Evolutionary conservation across 768 basidiomycete species (phyloP), one percentile per base, ranked within the genome.

Genomic region (Clathrus columnatus): DNA sequence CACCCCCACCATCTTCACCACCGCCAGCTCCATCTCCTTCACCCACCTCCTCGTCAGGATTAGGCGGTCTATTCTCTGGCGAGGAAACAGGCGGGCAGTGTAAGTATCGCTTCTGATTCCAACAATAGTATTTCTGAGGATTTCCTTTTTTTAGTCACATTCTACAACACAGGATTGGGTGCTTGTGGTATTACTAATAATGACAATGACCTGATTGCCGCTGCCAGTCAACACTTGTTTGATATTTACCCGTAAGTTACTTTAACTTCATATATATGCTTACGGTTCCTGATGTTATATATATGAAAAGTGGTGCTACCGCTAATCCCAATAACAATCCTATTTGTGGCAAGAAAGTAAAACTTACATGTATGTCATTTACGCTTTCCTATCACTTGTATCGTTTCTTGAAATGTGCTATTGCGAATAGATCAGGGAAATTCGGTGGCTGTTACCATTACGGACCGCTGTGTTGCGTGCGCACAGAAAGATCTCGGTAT

Each of bases 271-370:
- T 2, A 14, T 36, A 14, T 36, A n/a, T 32, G 7, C 16, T 32
- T 16, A 7, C 30, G 30, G 30, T 32, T 7, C 16, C 30, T 32
- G 30, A 32, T 7, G 16, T 32, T 32, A 14, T 7, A 32, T 14
- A 32, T 32, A 6, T 24, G 54, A 87, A 84, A 45, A 51, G 67
- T 17, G 75, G 77, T 24, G 72, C 48, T 36, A 36, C 36, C n/a
- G 36, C 4, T 6, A 80, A 91, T 72, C 84, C 88, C 26, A 91
- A 91, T 68, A 62, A 60, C 53, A 90, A 92, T 71, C 87, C 89
- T 28, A 66, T 91, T 52, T 91, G 90, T 65, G 70, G 70, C 61
- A 74, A 68, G 62, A 61, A 69, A 52, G 69, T 85, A 51, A 62
- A 21, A 0, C 69, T 69, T 7, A 58, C 21, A 5, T 87, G 86